Conservation (phyloP, 2,329 filamentous ascomycete genomes). For the Fonsecaea erecta region DNA sequence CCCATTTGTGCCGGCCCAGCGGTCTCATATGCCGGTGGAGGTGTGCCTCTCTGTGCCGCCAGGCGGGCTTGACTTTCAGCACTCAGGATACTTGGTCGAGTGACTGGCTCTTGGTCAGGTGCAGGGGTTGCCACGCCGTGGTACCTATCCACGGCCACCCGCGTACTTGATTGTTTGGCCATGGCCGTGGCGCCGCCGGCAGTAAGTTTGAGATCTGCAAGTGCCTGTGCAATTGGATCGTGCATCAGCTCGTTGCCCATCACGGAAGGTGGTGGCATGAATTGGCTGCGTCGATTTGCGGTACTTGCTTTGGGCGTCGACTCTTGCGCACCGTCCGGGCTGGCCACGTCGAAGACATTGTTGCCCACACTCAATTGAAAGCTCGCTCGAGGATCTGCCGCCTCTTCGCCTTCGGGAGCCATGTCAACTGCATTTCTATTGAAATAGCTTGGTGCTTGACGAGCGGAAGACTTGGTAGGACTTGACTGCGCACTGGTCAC, state of each 20-base stretch:
- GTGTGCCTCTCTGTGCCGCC: constrained; percentile 71
- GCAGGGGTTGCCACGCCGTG: constrained; percentile 88
- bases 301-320: constrained; percentile 49
- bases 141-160: constrained; percentile 95
- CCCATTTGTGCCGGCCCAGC: background rate
- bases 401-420: constrained; percentile 69
- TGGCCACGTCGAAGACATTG: constrained; percentile 92
- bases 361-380: constrained; percentile 93
- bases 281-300: constrained; percentile 41
- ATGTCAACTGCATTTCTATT: constrained; percentile 45
- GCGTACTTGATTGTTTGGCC: constrained; percentile 75
- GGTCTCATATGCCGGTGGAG: constrained; percentile 88
- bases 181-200: constrained; percentile 48
- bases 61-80: constrained; percentile 51
- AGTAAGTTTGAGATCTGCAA: constrained; percentile 80
- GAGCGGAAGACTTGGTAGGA: constrained; percentile 50
- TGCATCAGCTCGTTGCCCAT: constrained; percentile 58
- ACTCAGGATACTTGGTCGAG: constrained; percentile 34
- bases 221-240: constrained; percentile 88
- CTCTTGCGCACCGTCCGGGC: constrained; percentile 67
- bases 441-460: constrained; percentile 40
- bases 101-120: constrained; percentile 49
- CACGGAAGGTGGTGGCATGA: constrained; percentile 31
- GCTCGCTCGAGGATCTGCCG: constrained; percentile 88
- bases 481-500: constrained; percentile 47